Base-by-base conservation (phyloP, 805 yeast genomes). In the Candida dajiaensis region DNA sequence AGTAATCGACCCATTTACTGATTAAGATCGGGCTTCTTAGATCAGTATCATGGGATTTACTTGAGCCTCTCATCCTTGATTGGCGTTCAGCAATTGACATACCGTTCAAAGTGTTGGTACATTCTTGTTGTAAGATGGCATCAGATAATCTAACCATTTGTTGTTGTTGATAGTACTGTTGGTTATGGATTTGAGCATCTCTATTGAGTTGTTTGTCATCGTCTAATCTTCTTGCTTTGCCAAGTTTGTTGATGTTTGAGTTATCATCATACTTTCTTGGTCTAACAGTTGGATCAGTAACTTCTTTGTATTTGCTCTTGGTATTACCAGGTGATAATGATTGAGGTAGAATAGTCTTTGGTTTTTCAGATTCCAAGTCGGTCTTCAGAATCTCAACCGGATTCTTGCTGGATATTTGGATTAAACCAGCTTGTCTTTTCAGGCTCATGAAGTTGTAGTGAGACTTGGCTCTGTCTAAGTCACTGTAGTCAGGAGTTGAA, bases 1-100 rank as follows among this genome's bases (percentile, higher is more conserved):
- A 85, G 64, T 92, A 94, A 64, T 94, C 99, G 25, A 95, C 98
- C 99, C 99, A 94, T 63, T 92, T 90, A 50, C 95, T 85, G 38
- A 92, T 81, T 50, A 87, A 78, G 18, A 80, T 77, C 12, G 90
- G 95, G 51, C 78, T 76, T 46, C 63, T 65, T 43, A 55, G 36
- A 9, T 46, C 51, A 6, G 41, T 47, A 2, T 35, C 42, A 1
- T 50, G 21, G 4, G 48, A 22, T 1, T 42, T 22, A 10, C 42
- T 33, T 2, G 61, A 48, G 19, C 23, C 39, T 59, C 65, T 60
- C 71, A 70, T 68, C 54, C 69, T 66, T 35, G 72, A 64, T 50
- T 71, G 74, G 28, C 74, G 71, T 49, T 72, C 76, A 9, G 74
- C 68, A 49, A 68, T 68, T 29, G 67, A 52, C 39, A 73, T 70